These are phyloP conservation scores for Chaetomiaceae sp. DNA, from an alignment of 2,329 filamentous ascomycete species.

Conservation along the genomic window DNA sequence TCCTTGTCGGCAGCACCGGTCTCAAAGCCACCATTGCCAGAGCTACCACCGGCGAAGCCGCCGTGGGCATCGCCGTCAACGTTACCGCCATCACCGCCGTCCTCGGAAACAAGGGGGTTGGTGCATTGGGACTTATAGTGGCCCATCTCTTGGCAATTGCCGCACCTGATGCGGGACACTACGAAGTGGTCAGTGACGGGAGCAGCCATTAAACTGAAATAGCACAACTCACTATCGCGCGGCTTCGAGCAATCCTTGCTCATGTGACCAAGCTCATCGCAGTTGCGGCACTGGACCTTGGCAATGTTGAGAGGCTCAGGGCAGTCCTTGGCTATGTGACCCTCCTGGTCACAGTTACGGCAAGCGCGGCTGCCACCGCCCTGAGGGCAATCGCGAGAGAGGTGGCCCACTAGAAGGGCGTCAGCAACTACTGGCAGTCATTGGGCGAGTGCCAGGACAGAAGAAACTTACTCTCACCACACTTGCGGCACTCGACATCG, in stretches of 20 bases:
- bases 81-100: slow-evolving; percentile 8
- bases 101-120: slow-evolving; percentile 31
- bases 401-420: slow-evolving; percentile 50
- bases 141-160: slow-evolving; percentile 50
- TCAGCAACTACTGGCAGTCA: slow-evolving; percentile 10
- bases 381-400: slow-evolving; percentile 60
- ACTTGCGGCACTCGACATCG: slow-evolving; percentile 62
- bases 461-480: slow-evolving; percentile 50
- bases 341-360: slow-evolving; percentile 61
- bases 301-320: slow-evolving; percentile 42
- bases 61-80: slow-evolving; percentile 9
- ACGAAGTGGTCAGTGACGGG: slow-evolving; percentile 21
- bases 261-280: slow-evolving; percentile 47
- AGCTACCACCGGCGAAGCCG: slow-evolving; percentile 11
- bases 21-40: slow-evolving; percentile 7
- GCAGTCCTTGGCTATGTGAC: slow-evolving; percentile 59
- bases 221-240: slow-evolving; percentile 43
- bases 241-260: slow-evolving; percentile 52
- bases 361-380: slow-evolving; percentile 48
- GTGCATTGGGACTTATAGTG: slow-evolving; percentile 41
- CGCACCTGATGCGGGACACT: slow-evolving; percentile 54
- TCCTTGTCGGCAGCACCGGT: not conserved
- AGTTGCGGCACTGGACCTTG: slow-evolving; percentile 48
- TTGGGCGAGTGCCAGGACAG: not conserved
- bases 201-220: not conserved